These are phyloP conservation scores for Cornus suecica DNA, from an alignment of 148 eudicot genomes.

Conservation along the genomic window DNA sequence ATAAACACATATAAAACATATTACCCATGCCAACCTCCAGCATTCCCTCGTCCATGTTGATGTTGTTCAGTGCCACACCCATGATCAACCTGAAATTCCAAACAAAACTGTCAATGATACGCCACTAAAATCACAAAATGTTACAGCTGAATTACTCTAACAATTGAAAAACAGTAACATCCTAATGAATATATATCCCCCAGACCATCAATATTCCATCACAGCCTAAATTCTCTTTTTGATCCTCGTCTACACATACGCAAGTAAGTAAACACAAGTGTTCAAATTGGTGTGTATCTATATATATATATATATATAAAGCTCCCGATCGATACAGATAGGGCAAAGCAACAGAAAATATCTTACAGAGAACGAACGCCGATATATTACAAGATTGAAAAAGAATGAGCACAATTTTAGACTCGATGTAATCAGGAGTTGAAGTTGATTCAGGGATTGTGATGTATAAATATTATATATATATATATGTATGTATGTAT, in stretches of 20 bases:
- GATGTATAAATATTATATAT: too few species aligned
- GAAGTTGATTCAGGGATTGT: neutral
- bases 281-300: too few species aligned
- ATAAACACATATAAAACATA: slow-evolving; percentile 13
- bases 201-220: neutral
- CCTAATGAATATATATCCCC: neutral
- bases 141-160: neutral
- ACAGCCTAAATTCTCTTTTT: neutral
- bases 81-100: slow-evolving; percentile 36
- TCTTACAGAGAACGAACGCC: neutral
- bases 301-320: neutral
- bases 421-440: neutral
- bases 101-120: neutral
- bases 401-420: neutral
- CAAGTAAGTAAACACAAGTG: neutral
- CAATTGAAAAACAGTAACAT: neutral
- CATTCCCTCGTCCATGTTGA: slow-evolving; percentile 74
- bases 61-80: slow-evolving; percentile 54
- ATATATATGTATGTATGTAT: neutral
- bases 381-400: neutral
- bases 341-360: neutral
- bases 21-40: slow-evolving; percentile 98
- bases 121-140: neutral
- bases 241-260: neutral
- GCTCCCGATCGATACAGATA: neutral